Conservation (phyloP, 2,329 filamentous ascomycete species). For the Beauveria pseudobassiana region DNA sequence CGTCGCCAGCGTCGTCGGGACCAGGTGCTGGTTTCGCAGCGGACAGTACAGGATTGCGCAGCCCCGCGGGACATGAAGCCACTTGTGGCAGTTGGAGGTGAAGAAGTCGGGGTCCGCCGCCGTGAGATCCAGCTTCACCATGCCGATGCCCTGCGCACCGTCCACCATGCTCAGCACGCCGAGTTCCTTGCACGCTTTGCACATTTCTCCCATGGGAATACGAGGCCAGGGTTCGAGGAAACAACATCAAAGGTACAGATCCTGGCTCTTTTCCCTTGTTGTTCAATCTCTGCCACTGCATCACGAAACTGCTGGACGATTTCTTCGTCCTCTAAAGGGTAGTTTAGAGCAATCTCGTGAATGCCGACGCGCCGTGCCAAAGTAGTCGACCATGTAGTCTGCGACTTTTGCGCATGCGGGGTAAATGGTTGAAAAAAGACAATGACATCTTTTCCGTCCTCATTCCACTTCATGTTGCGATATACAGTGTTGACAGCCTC, state of each 20-base stretch:
- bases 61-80: conserved; percentile 70
- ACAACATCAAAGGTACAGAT: conserved; percentile 71
- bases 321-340: conserved; percentile 63
- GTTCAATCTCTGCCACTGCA: conserved; percentile 45
- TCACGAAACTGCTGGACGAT: conserved; percentile 54
- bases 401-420: conserved; percentile 68
- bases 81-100: conserved; percentile 83
- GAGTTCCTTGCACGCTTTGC: conserved; percentile 55
- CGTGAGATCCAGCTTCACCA: conserved; percentile 62
- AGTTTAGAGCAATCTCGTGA: conserved; percentile 52
- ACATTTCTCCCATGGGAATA: conserved; percentile 70
- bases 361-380: conserved; percentile 33
- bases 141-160: conserved; percentile 77
- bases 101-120: conserved; percentile 76
- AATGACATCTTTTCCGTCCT: conserved; percentile 68
- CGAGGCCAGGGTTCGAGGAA: conserved; percentile 67
- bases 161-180: conserved; percentile 71
- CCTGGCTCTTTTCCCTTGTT: conserved; percentile 53
- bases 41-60: conserved; percentile 80
- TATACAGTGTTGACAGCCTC: conserved; percentile 71
- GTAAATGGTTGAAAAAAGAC: conserved; percentile 71
- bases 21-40: conserved; percentile 62
- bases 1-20: conserved; percentile 69
- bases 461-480: conserved; percentile 61
- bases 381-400: conserved; percentile 62